phyloP scores from a whole-genome alignment of 2,329 filamentous ascomycete species.

The Ophiognomonia clavigignenti-juglandacearum region DNA sequence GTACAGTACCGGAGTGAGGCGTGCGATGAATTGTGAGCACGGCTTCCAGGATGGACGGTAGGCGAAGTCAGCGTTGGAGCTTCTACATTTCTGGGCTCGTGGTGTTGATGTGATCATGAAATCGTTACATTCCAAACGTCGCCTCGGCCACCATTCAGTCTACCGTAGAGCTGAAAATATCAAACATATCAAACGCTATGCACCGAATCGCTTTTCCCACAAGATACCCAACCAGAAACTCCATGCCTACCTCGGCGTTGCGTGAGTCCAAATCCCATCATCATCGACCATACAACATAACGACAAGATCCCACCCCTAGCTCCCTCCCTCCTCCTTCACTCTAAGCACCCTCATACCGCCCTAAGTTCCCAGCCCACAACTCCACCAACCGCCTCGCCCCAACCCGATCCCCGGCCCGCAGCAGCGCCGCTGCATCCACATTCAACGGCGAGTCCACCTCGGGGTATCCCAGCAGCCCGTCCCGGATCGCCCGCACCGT shows the following conservation, averaged over 20 bases:
- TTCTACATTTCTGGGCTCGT: no score
- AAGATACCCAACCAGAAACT: not conserved
- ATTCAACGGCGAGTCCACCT: constrained; percentile 71
- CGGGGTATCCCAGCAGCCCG: constrained; percentile 64
- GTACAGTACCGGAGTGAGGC: no score
- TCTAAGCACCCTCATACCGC: constrained; percentile 39
- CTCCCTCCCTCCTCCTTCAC: not conserved
- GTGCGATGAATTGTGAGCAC: no score
- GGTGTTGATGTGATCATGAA: no score
- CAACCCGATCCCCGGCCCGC: constrained; percentile 62
- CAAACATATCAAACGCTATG: not conserved
- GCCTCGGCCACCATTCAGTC: not conserved
- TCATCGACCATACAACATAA: not conserved
- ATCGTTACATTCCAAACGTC: not conserved
- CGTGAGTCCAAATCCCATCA: not conserved
- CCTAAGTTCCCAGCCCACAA: constrained; percentile 56
- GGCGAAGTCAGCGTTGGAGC: no score
- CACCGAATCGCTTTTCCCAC: not conserved
- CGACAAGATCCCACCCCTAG: not conserved
- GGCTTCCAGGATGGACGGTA: no score
- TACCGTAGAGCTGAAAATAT: no score
- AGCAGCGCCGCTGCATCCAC: constrained; percentile 71
- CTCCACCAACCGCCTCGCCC: constrained; percentile 64
- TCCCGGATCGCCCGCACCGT: constrained; percentile 65
- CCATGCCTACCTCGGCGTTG: no score